Evolutionary conservation across 1,284 basidiomycete species (phyloP).

Genomic region (Puccinia polysora): DNA sequence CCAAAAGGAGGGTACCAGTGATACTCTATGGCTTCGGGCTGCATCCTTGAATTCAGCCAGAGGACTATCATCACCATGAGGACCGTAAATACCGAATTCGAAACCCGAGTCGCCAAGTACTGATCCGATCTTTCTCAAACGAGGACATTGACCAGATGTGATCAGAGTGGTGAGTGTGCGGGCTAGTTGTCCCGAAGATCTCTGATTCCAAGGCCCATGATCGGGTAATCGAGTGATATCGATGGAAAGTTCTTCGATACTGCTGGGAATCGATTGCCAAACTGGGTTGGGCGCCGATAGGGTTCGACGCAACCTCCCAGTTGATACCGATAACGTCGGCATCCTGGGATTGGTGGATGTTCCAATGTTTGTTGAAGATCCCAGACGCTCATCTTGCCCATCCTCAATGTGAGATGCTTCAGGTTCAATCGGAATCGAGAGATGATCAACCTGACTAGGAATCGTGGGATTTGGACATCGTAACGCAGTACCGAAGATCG

Average conservation of each 20-base stretch:
- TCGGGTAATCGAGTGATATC: constrained; percentile 35
- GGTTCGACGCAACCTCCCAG: background rate
- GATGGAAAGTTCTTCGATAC: constrained; percentile 37
- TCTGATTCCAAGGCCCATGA: constrained; percentile 38
- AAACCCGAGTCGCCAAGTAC: constrained; percentile 16
- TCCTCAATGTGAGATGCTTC: background rate
- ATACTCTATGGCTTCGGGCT: constrained; percentile 1
- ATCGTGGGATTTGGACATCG: constrained; percentile 3
- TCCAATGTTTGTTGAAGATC: background rate
- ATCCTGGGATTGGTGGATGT: background rate
- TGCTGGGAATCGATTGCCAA: constrained; percentile 36
- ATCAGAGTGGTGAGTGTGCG: constrained; percentile 3
- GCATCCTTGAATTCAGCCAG: background rate
- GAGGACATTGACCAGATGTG: constrained; percentile 21
- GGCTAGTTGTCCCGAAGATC: constrained; percentile 5
- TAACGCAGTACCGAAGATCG: constrained; percentile 32
- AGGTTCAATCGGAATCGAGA: background rate
- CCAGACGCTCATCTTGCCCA: background rate
- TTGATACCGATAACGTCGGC: background rate
- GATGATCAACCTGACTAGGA: background rate
- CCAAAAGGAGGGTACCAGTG: constrained; percentile 21
- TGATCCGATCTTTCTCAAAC: constrained; percentile 16
- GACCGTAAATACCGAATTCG: constrained; percentile 27
- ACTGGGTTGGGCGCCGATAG: constrained; percentile 17
- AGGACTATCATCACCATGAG: background rate